These are phyloP conservation scores for Schwanniomyces sp. DNA, from an alignment of 805 yeast species.

Conservation along the genomic window DNA sequence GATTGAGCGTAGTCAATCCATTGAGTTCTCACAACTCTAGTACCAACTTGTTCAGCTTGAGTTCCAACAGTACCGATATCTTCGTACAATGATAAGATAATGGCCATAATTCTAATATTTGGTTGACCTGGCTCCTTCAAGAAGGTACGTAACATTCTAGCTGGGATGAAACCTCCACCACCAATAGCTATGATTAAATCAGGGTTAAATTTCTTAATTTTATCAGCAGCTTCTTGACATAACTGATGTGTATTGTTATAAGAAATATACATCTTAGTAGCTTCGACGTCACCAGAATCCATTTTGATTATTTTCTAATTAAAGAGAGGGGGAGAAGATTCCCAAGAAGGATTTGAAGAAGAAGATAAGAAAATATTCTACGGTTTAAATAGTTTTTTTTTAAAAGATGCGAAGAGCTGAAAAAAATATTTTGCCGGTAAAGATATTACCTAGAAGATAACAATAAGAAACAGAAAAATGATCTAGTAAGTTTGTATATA, in stretches of 20 bases:
- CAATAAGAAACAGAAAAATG: no score
- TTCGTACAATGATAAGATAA: slow-evolving; percentile 89
- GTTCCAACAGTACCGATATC: slow-evolving; percentile 65
- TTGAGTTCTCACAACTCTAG: slow-evolving; percentile 72
- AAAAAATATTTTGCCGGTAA: not conserved
- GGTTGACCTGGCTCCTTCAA: slow-evolving; percentile 84
- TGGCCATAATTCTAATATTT: slow-evolving; percentile 91
- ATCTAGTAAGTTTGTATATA: no score
- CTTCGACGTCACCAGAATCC: slow-evolving; percentile 22
- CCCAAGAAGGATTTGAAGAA: not conserved
- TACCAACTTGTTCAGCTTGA: slow-evolving; percentile 54
- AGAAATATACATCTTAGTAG: slow-evolving; percentile 64
- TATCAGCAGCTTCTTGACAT: slow-evolving; percentile 62
- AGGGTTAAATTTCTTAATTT: slow-evolving; percentile 71
- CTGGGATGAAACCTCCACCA: slow-evolving; percentile 98
- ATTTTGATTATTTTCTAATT: slow-evolving; percentile 3
- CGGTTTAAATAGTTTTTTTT: not conserved
- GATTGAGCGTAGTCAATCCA: slow-evolving; percentile 79
- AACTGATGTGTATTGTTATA: slow-evolving; percentile 80
- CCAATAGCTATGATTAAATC: slow-evolving; percentile 94
- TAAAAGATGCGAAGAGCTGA: not conserved
- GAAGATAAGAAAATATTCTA: not conserved
- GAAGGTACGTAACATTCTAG: slow-evolving; percentile 92
- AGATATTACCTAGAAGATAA: not conserved
- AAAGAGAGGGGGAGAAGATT: not conserved